Conservation (phyloP, 345 rosid genomes). For the Mangifera indica region DNA sequence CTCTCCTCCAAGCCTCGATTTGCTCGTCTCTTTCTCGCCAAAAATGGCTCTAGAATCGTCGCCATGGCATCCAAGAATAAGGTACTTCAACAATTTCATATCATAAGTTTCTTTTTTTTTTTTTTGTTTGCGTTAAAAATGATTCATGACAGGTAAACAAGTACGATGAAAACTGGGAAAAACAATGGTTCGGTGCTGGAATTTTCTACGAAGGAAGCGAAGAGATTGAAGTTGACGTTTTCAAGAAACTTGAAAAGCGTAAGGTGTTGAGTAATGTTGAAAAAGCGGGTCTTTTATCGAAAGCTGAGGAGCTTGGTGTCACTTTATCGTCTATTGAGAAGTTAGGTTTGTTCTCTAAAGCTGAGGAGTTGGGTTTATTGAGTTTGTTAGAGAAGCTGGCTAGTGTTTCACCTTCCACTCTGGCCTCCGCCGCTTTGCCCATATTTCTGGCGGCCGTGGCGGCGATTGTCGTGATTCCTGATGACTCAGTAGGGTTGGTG, state of each 20-base stretch:
- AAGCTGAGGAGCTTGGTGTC: conserved; percentile 72
- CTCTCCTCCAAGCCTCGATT: conserved; percentile 33
- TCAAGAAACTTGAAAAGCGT: conserved; percentile 83
- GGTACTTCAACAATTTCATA: conserved; percentile 33
- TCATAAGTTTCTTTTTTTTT: no score
- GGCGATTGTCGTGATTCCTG: conserved; percentile 71
- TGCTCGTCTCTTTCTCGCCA: conserved; percentile 28
- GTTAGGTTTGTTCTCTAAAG: conserved; percentile 77
- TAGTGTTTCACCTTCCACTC: conserved; percentile 54
- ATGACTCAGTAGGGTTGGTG: conserved; percentile 69
- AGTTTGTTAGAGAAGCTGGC: conserved; percentile 72
- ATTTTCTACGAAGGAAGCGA: conserved; percentile 85
- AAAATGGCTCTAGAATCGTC: conserved; percentile 45
- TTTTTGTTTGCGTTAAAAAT: background rate
- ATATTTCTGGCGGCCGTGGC: conserved; percentile 67
- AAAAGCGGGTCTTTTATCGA: conserved; percentile 78
- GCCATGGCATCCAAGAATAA: conserved; percentile 83
- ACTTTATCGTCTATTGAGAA: conserved; percentile 89
- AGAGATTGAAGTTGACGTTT: conserved; percentile 77
- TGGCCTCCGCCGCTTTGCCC: conserved; percentile 82
- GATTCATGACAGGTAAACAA: conserved; percentile 59
- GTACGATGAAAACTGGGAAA: conserved; percentile 65
- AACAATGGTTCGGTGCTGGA: conserved; percentile 92
- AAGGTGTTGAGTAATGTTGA: conserved; percentile 87
- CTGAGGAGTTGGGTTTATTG: conserved; percentile 84